Evolutionary conservation across 2,329 filamentous ascomycete genomes (phyloP), one percentile per base, ranked within the genome.

Genomic region (Penicillium rolfsii): DNA sequence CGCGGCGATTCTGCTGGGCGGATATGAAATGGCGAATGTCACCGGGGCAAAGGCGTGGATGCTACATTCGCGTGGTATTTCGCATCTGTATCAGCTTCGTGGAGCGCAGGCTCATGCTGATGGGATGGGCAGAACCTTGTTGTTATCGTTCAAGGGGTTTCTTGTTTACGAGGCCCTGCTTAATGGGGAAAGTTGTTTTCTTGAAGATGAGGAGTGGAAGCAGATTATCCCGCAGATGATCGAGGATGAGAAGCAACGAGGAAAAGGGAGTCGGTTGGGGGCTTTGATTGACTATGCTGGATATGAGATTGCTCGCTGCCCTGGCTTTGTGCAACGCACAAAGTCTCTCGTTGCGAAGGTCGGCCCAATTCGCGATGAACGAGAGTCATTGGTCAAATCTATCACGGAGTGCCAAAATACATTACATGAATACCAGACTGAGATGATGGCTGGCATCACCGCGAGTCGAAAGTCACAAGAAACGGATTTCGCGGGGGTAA

Each of bases 1-100:
- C 5, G 61, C 63, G 1, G 67, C 68, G 1, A 65, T 66, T 26
- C 59, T 66, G 4, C 50, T 70, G 3, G 64, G 60, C 0, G 56
- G 64, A 12, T 70, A 66, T 48, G 68, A 70, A 46, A 59, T 67
- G 61, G 46, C 66, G 16, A 64, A 67, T 50, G 57, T 55, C 1
- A 55, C 66, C 4, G 60, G 45, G 5, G 40, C 61, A 19, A 61
- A 59, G 43, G 63, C 64, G 5, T 70, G 67, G 67, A 36, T 70
- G n/a, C 40, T 65, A 4, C 67, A 70, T 48, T 66, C 67, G 1
- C 57, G 63, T 4, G 68, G 67, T 4, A 63, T 70, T 4, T 58
- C 40, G 2, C 45, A 52, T 38, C 41, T 70, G 9, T 58, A 68
- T 26, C 58, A 38, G 3, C 35, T 68, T 5, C 63, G 68, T 1